These are phyloP conservation scores for Linderniella brevidens DNA, from an alignment of 257 asterid species.

Conservation along the genomic window DNA sequence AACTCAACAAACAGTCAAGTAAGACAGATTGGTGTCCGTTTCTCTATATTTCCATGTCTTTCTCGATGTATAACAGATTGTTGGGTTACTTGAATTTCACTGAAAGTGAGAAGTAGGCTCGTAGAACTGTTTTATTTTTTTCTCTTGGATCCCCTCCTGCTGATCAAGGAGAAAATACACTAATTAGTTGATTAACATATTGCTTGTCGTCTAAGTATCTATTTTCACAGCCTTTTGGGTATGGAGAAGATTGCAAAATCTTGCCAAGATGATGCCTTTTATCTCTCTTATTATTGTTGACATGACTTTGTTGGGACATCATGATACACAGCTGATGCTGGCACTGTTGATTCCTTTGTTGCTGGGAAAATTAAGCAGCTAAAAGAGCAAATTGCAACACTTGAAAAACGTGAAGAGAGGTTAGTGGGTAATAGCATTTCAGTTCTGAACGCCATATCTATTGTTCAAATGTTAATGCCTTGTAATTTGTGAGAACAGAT, in stretches of 20 bases:
- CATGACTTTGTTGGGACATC: conserved; percentile 9
- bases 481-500: conserved; percentile 30
- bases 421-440: conserved; percentile 20
- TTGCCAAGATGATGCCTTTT: background rate
- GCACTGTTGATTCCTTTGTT: conserved; percentile 72
- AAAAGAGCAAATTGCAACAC: conserved; percentile 94
- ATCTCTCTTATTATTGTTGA: conserved; percentile 8
- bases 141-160: background rate
- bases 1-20: conserved; percentile 84
- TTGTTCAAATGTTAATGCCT: background rate
- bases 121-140: conserved; percentile 1
- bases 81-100: conserved; percentile 7
- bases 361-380: conserved; percentile 81
- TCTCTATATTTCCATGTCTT: conserved; percentile 5
- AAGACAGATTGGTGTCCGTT: conserved; percentile 13
- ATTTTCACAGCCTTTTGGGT: too few species aligned
- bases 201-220: too few species aligned
- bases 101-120: conserved; percentile 1
- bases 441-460: conserved; percentile 5
- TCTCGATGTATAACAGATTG: conserved; percentile 3
- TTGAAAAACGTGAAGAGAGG: conserved; percentile 97
- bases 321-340: conserved; percentile 58
- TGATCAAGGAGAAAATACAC: background rate
- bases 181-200: too few species aligned
- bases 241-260: conserved; percentile 1